Evolutionary conservation across 2,329 filamentous ascomycete species (phyloP).

Genomic region (Boeremia exigua): DNA sequence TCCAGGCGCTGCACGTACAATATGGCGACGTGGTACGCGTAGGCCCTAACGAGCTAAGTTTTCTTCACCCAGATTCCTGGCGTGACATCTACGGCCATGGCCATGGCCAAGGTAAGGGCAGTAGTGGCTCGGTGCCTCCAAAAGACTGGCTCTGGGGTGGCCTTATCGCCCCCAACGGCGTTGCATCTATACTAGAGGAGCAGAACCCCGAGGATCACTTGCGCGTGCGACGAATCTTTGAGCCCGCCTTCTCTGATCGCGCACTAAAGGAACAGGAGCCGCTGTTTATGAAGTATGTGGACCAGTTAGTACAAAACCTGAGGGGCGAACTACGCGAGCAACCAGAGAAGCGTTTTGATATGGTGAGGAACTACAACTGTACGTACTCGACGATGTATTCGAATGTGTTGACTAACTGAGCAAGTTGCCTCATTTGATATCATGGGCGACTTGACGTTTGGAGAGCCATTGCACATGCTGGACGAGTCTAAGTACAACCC

Average conservation of each 20-base stretch:
- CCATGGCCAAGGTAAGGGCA: constrained; percentile 23
- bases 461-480: constrained; percentile 41
- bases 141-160: constrained; percentile 28
- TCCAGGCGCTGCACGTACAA: constrained; percentile 44
- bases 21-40: constrained; percentile 53
- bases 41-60: constrained; percentile 50
- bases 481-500: constrained; percentile 35
- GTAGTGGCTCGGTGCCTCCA: constrained; percentile 19
- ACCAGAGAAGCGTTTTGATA: constrained; percentile 41
- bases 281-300: constrained; percentile 50
- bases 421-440: constrained; percentile 39
- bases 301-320: constrained; percentile 49
- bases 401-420: background rate
- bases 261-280: constrained; percentile 51
- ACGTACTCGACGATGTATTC: background rate
- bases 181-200: background rate
- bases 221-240: constrained; percentile 49
- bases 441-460: constrained; percentile 44
- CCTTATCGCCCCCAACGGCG: constrained; percentile 25
- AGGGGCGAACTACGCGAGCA: constrained; percentile 33
- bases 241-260: constrained; percentile 51
- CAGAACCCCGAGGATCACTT: constrained; percentile 45
- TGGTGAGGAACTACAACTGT: constrained; percentile 44
- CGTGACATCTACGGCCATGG: constrained; percentile 23
- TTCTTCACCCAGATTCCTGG: constrained; percentile 46